Evolutionary conservation across 1,284 basidiomycete genomes (phyloP).

Genomic region (Vanrija humicola): DNA sequence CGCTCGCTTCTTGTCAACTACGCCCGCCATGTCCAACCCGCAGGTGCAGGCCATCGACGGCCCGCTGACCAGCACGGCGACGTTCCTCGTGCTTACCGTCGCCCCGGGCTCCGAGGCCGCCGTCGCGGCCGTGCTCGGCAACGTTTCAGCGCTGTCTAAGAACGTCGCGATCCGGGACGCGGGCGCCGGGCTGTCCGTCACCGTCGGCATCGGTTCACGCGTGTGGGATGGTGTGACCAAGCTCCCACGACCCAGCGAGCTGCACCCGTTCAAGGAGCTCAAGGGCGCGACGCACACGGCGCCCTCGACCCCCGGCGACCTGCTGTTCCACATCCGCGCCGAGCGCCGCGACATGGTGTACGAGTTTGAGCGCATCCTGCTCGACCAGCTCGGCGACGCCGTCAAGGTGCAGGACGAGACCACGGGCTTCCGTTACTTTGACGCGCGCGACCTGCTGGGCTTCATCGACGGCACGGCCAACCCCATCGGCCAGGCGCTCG

Average conservation of each 20-base stretch:
- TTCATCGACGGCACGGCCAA: constrained; percentile 21
- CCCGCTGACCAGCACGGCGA: constrained; percentile 11
- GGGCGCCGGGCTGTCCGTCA: constrained; percentile 1
- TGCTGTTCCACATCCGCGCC: constrained; percentile 16
- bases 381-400: constrained; percentile 6
- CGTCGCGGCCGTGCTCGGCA: neutral
- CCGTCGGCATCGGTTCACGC: constrained; percentile 12
- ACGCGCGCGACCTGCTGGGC: constrained; percentile 18
- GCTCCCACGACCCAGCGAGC: constrained; percentile 9
- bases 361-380: constrained; percentile 13
- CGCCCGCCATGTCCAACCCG: neutral
- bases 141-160: constrained; percentile 5
- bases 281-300: constrained; percentile 11
- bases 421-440: constrained; percentile 19
- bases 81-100: constrained; percentile 28
- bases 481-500: constrained; percentile 10
- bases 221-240: constrained; percentile 13
- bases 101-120: neutral
- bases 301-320: constrained; percentile 11
- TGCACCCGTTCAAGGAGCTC: constrained; percentile 14
- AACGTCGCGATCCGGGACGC: constrained; percentile 13
- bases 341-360: constrained; percentile 16
- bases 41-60: constrained; percentile 8
- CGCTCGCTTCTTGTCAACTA: neutral
- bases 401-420: constrained; percentile 9